Percentiles rank a stretch among this genome's conserved stretches.
phyloP scores from a whole-genome alignment of 768 basidiomycete genomes.

The Rhizopogon vinicolor region DNA sequence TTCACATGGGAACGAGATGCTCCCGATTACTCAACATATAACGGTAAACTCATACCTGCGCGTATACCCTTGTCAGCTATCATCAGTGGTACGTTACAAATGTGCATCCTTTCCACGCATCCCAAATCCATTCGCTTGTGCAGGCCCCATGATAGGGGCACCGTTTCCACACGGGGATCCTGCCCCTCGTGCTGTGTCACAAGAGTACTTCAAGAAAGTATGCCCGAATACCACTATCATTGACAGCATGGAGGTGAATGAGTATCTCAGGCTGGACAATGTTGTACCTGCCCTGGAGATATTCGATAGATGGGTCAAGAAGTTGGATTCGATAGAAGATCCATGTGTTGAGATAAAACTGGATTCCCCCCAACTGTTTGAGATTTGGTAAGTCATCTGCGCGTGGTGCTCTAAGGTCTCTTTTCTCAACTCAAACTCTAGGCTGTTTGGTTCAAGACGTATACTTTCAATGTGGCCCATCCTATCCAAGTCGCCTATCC shows the following conservation, averaged over 20 bases:
- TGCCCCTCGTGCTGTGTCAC: constrained; percentile 41
- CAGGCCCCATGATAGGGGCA: constrained; percentile 43
- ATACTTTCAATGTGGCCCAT: constrained; percentile 43
- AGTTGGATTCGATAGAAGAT: constrained; percentile 37
- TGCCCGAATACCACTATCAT: constrained; percentile 39
- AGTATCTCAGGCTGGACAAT: constrained; percentile 12
- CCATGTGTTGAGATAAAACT: constrained; percentile 45
- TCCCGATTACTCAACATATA: constrained; percentile 39
- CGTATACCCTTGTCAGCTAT: constrained; percentile 51
- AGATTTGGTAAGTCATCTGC: constrained; percentile 40
- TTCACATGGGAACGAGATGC: constrained; percentile 48
- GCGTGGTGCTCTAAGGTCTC: neutral
- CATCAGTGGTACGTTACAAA: constrained; percentile 37
- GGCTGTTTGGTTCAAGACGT: constrained; percentile 42
- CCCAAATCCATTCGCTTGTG: neutral
- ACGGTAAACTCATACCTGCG: constrained; percentile 47
- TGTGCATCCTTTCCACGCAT: neutral
- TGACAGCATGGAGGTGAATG: constrained; percentile 22
- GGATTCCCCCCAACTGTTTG: constrained; percentile 39
- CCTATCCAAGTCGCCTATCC: constrained; percentile 40
- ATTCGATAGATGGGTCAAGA: constrained; percentile 42
- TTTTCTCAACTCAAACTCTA: constrained; percentile 18
- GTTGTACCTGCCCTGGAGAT: constrained; percentile 29
- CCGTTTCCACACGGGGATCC: constrained; percentile 29
- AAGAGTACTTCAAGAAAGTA: constrained; percentile 39